phyloP scores from a whole-genome alignment of 2,329 filamentous ascomycete genomes.

The Penicillium sp. region DNA sequence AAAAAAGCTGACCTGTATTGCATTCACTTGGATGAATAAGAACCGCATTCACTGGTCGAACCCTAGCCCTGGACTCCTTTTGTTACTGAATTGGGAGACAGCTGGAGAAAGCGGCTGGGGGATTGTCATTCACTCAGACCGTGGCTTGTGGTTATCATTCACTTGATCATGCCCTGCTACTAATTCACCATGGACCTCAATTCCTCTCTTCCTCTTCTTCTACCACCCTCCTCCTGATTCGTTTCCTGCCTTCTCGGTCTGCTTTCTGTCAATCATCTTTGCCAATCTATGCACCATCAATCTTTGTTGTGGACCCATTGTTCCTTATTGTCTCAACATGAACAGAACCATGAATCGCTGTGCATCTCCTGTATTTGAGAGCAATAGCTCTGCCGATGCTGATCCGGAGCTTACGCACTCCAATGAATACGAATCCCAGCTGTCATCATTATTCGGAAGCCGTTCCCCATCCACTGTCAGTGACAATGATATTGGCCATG shows the following conservation, averaged over 20 bases:
- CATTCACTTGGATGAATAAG: not conserved
- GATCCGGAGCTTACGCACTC: not conserved
- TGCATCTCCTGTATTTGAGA: not conserved
- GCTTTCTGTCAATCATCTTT: not conserved
- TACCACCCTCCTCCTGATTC: not conserved
- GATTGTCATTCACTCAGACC: not conserved
- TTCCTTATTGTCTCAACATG: not conserved
- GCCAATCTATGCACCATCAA: not conserved
- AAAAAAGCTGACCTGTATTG: not conserved
- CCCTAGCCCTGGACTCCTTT: not conserved
- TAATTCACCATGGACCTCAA: not conserved
- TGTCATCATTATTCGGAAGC: not conserved
- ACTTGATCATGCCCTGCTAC: not conserved
- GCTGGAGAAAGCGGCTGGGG: no score
- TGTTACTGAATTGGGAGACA: no score
- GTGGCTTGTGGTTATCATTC: not conserved
- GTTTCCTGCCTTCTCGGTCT: not conserved
- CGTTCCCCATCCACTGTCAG: not conserved
- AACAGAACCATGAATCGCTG: not conserved
- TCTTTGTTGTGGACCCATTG: not conserved
- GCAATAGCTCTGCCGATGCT: not conserved
- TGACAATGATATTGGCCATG: not conserved
- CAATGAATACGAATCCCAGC: not conserved
- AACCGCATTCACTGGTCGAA: not conserved
- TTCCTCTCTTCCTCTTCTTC: not conserved